Percentiles rank a stretch among this genome's conserved stretches.
Evolutionary conservation across 129 eudicot genomes (phyloP).

Genomic region (Chrysanthemum lavandulifolium): DNA sequence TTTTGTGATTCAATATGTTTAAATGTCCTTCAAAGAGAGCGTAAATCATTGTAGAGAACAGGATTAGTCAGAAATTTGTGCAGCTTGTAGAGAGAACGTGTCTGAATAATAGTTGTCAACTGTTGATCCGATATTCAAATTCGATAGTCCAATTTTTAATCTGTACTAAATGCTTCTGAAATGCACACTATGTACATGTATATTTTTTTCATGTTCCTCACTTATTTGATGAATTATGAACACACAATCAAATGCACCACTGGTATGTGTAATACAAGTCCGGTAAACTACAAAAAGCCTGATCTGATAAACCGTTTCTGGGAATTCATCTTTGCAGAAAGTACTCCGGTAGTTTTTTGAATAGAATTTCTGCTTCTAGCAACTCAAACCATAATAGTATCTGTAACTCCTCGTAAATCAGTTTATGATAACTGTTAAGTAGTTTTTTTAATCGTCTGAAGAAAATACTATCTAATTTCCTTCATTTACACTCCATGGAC

Average conservation of each 20-base stretch:
- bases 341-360: neutral
- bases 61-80: constrained; percentile 8
- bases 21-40: constrained; percentile 9
- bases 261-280: neutral
- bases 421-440: constrained; percentile 2
- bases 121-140: neutral
- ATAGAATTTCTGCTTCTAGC: neutral
- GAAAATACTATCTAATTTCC: neutral
- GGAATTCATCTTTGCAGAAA: neutral
- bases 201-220: neutral
- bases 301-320: neutral
- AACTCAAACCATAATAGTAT: neutral
- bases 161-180: neutral
- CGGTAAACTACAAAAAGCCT: neutral
- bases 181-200: neutral
- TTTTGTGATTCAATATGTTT: constrained; percentile 7
- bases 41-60: constrained; percentile 20
- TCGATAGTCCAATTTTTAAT: neutral
- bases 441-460: neutral
- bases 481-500: no score
- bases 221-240: neutral
- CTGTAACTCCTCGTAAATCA: neutral
- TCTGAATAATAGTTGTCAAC: constrained; percentile 25
- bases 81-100: constrained; percentile 25
- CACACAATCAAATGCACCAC: neutral